Evolutionary conservation across 2,329 filamentous ascomycete species (phyloP), one percentile per base, ranked within the genome.

Genomic region (Orbilia brochopaga): DNA sequence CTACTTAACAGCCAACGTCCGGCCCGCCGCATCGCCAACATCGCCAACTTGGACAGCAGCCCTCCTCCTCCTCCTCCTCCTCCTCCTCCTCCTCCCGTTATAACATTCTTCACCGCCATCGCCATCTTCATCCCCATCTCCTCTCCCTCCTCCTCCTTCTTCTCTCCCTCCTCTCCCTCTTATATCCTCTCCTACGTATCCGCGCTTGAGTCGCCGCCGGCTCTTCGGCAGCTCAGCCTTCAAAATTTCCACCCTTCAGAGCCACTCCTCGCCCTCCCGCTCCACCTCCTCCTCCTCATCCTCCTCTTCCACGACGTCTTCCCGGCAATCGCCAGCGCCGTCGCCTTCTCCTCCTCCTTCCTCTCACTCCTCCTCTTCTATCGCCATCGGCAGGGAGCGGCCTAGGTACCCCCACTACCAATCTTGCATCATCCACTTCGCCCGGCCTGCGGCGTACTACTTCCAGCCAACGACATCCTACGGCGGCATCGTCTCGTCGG

Each of bases 181-280:
- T 23, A 15, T n/a, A 10, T 1, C 17, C 2, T 24, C 48, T 56
- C 51, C 53, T 48, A 52, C 52, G 24, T 4, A 2, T 5, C 40
- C 1, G 21, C 48, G 46, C 55, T 63, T 44, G n/a, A n/a, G n/a
- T n/a, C n/a, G n/a, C n/a, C n/a, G 60, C 67, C 55, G 67, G 67
- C 67, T 65, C 44, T 21, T 40, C 50, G 27, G 55, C 60, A 48
- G 55, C 60, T 56, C 64, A 53, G 50, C 48, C 67, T 72, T 72
- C 67, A 72, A 72, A 65, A 72, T 72, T 72, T 72, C 67, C 60
- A 54, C 67, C 35, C 55, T 61, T 62, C 67, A 61, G 67, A 53
- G 59, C 40, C 67, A 65, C 30, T 48, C 54, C 37, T 56, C 54
- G 17, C 48, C 59, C 40, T 54, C 54, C 27, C 50, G 59, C 27